These are phyloP conservation scores for Oleoguttula mirabilis DNA, from an alignment of 495 filamentous ascomycete species.

Conservation along the genomic window DNA sequence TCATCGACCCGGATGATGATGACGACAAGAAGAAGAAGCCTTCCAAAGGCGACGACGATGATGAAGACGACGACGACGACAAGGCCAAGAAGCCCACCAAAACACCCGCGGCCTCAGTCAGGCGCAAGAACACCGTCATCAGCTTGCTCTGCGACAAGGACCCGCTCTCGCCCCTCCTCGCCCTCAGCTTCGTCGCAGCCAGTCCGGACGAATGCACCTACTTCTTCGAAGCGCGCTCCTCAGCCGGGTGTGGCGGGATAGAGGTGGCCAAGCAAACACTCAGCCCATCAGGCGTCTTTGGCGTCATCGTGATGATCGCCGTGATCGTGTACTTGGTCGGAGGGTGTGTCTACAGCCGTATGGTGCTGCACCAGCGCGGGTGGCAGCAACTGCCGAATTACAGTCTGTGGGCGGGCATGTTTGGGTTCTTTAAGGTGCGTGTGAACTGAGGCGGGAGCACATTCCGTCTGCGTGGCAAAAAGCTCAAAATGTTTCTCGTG, in stretches of 20 bases:
- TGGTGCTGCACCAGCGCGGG: conserved; percentile 85
- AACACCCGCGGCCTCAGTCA: conserved; percentile 24
- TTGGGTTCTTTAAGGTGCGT: conserved; percentile 72
- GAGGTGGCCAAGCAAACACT: conserved; percentile 51
- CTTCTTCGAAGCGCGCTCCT: conserved; percentile 87
- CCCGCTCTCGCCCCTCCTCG: conserved; percentile 44
- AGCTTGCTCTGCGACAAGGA: conserved; percentile 88
- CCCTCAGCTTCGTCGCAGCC: conserved; percentile 68
- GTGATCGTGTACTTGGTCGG: conserved; percentile 81
- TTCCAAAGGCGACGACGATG: conserved; percentile 31
- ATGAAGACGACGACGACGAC: conserved; percentile 32
- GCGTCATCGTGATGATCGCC: conserved; percentile 71
- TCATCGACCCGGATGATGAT: conserved; percentile 25
- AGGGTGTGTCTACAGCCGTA: conserved; percentile 89
- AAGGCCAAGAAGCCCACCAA: conserved; percentile 24
- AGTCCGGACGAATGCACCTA: conserved; percentile 86
- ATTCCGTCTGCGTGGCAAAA: neutral
- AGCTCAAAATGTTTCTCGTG: too few species aligned
- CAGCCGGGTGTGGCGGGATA: conserved; percentile 67
- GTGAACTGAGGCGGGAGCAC: neutral
- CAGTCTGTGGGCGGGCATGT: conserved; percentile 78
- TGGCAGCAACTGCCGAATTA: conserved; percentile 96
- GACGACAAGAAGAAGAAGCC: conserved; percentile 33
- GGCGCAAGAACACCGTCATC: conserved; percentile 76
- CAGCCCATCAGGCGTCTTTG: conserved; percentile 80